These are phyloP conservation scores for Fraxinus pennsylvanica DNA, from an alignment of 257 asterid species.

Conservation along the genomic window DNA sequence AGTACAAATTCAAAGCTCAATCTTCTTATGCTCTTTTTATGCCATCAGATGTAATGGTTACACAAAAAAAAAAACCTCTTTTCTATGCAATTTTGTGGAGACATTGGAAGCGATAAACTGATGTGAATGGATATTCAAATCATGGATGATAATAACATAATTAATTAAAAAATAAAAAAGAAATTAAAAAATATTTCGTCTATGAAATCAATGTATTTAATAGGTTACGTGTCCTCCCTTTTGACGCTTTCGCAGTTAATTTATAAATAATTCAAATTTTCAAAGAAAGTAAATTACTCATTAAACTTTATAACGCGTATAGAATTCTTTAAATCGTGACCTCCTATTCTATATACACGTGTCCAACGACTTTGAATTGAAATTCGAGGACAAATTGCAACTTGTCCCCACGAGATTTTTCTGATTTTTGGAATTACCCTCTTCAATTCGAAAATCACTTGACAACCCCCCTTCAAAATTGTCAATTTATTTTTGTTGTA, in stretches of 20 bases:
- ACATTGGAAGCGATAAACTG: constrained; percentile 5
- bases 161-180: not conserved
- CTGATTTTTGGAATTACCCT: no score
- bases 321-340: not conserved
- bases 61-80: not conserved
- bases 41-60: no score
- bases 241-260: not conserved
- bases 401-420: not conserved
- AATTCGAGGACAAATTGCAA: not conserved
- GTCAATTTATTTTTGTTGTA: no score
- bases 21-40: no score
- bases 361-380: not conserved
- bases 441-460: no score
- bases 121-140: not conserved
- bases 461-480: not conserved
- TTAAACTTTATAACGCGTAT: not conserved
- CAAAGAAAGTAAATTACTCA: no score
- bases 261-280: no score
- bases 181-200: no score
- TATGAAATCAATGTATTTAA: not conserved
- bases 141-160: not conserved
- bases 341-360: not conserved
- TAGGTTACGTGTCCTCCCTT: not conserved
- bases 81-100: constrained; percentile 7
- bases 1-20: not conserved